Conservation (phyloP, 2,329 filamentous ascomycete genomes). For the Colletotrichum cereale region DNA sequence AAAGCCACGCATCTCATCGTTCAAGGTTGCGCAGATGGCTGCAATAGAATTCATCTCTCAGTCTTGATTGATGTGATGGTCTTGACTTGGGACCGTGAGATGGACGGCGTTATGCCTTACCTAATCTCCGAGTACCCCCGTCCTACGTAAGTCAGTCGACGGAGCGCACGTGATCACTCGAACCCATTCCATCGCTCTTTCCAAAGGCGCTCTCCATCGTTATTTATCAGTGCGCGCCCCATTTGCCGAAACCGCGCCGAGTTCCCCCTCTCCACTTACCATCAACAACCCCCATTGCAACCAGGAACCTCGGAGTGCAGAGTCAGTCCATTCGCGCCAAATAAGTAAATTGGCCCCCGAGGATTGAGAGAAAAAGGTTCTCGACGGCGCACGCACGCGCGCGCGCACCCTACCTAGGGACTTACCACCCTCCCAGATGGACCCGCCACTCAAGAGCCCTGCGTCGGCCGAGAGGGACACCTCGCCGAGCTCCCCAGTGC, state of each 20-base stretch:
- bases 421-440: slow-evolving; percentile 9
- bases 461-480: slow-evolving; percentile 29
- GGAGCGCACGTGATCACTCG: slow-evolving; percentile 31
- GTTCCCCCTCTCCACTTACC: slow-evolving; percentile 19
- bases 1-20: slow-evolving; percentile 9
- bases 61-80: background rate
- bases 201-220: background rate
- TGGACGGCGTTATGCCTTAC: background rate
- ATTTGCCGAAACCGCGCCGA: slow-evolving; percentile 40
- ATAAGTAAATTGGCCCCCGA: background rate
- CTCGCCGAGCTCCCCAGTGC: slow-evolving; percentile 35
- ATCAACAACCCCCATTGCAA: slow-evolving; percentile 25
- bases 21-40: too few relatives aligned
- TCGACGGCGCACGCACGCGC: slow-evolving; percentile 19
- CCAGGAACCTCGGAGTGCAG: slow-evolving; percentile 10
- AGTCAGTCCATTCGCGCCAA: slow-evolving; percentile 11
- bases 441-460: slow-evolving; percentile 38
- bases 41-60: too few relatives aligned
- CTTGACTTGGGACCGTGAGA: background rate
- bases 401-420: slow-evolving; percentile 15
- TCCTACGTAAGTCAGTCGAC: background rate
- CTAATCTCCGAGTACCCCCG: background rate
- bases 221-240: slow-evolving; percentile 11
- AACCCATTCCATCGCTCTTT: slow-evolving; percentile 7
- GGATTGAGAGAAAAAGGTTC: background rate